Evolutionary conservation across 2,329 filamentous ascomycete genomes (phyloP), one percentile per base, ranked within the genome.

Genomic region (Aotearoamyces nothofagi): DNA sequence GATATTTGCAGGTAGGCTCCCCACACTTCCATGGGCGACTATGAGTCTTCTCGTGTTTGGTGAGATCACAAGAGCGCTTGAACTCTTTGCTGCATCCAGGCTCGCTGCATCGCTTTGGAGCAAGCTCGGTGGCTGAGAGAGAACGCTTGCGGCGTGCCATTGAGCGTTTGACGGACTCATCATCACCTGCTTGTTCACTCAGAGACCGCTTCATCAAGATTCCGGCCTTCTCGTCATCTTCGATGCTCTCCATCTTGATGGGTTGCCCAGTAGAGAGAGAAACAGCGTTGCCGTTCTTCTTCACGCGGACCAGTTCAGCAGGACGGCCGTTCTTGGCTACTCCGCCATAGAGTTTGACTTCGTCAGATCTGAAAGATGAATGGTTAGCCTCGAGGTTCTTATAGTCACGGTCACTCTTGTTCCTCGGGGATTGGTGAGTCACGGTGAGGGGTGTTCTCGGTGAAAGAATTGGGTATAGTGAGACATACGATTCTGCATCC

Each of bases 11-110:
- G 25, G 69, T 74, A 22, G 67, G 49, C 13, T 81, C 62, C 5
- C 74, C 68, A 55, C 90, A 98, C 61, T 98, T 98, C 79, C 81
- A 94, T 7, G 87, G 90, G 19, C 90, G 80, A 32, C 82, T 84
- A 54, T 98, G 90, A 0, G 87, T 96, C 64, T 96, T 98, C 59
- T 92, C 80, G 56, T 98, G 90, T 63, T 96, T 96, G 41, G 84
- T 94, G 34, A 96, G 62, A 52, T 98, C 90, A 55, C 90, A 96
- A n/a, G 83, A 83, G 37, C 90, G 77, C 57, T 90, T 92, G 61
- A 96, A 96, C 54, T 87, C 73, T 58, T 93, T 94, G 53, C 71
- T 74, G 58, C 87, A 96, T 22, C 70, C 69, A 4, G 62, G 61
- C 49, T 84, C 70, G 37, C 67, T 66, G 62, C 83, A 92, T 44